Conservation (phyloP, 495 filamentous ascomycete genomes). For the Stereocaulon alpinum region DNA sequence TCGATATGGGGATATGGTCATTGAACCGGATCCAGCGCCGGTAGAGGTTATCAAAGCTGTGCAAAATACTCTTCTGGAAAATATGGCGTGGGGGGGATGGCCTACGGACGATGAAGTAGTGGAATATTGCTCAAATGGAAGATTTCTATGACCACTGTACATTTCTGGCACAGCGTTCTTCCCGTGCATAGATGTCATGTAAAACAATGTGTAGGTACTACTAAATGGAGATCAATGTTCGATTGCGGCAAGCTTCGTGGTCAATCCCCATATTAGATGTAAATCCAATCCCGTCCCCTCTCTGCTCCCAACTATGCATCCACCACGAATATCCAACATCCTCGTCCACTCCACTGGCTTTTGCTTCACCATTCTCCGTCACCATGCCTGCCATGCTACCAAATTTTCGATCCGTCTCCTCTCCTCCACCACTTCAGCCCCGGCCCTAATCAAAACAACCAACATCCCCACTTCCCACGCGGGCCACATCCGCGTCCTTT, state of each 20-base stretch:
- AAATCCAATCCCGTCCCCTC: slow-evolving; percentile 20
- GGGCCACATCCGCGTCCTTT: slow-evolving; percentile 78
- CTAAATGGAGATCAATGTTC: not conserved
- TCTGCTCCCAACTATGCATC: slow-evolving; percentile 17
- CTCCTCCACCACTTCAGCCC: slow-evolving; percentile 53
- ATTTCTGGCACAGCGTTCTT: not conserved
- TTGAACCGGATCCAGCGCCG: slow-evolving; percentile 16
- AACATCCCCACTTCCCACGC: slow-evolving; percentile 68
- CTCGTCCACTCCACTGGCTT: slow-evolving; percentile 24
- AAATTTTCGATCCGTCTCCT: slow-evolving; percentile 17
- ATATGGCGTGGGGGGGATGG: slow-evolving; percentile 42
- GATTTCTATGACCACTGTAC: slow-evolving; percentile 6
- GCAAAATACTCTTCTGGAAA: slow-evolving; percentile 37
- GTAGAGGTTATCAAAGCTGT: slow-evolving; percentile 28
- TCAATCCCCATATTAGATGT: not conserved
- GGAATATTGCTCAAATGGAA: slow-evolving; percentile 29
- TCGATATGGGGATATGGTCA: not conserved
- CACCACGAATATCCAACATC: slow-evolving; percentile 18
- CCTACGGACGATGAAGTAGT: slow-evolving; percentile 42
- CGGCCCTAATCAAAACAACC: slow-evolving; percentile 52
- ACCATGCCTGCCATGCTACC: slow-evolving; percentile 37
- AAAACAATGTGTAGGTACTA: not conserved
- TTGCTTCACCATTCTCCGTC: slow-evolving; percentile 24
- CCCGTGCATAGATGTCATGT: not conserved
- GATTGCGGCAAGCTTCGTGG: not conserved